Evolutionary conservation across 441 rosid genomes (phyloP).

Genomic region (Eruca vesicaria): DNA sequence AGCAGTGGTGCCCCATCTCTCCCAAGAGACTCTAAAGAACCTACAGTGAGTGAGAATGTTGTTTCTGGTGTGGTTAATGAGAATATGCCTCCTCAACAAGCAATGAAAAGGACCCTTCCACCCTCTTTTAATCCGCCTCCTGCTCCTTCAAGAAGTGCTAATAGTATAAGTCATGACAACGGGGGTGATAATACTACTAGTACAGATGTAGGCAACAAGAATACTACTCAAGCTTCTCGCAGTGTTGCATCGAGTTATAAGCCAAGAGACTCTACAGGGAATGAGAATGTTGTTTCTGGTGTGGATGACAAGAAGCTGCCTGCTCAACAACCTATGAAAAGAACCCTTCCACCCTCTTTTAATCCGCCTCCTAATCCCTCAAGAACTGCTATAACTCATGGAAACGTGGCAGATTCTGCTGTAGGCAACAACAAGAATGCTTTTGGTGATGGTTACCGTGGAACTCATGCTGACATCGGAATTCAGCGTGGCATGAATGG

Average conservation of each 20-base stretch:
- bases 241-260: constrained; percentile 31
- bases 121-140: constrained; percentile 41
- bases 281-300: constrained; percentile 46
- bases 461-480: constrained; percentile 45
- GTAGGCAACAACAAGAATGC: constrained; percentile 34
- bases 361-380: constrained; percentile 39
- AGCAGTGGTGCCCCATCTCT: too few species aligned
- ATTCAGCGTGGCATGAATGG: constrained; percentile 51
- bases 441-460: constrained; percentile 44
- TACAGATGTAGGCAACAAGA: background rate
- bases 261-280: constrained; percentile 44
- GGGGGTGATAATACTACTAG: background rate
- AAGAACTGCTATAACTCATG: constrained; percentile 38
- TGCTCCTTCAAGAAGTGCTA: constrained; percentile 39
- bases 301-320: constrained; percentile 54
- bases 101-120: constrained; percentile 70
- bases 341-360: constrained; percentile 65
- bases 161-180: constrained; percentile 36
- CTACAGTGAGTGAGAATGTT: constrained; percentile 42
- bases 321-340: constrained; percentile 63
- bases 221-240: constrained; percentile 25
- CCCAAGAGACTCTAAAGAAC: constrained; percentile 40
- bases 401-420: constrained; percentile 27
- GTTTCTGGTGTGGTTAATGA: constrained; percentile 49
- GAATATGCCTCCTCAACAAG: constrained; percentile 62